phyloP scores from a whole-genome alignment of 148 eudicot species.

The Diospyros lotus region DNA sequence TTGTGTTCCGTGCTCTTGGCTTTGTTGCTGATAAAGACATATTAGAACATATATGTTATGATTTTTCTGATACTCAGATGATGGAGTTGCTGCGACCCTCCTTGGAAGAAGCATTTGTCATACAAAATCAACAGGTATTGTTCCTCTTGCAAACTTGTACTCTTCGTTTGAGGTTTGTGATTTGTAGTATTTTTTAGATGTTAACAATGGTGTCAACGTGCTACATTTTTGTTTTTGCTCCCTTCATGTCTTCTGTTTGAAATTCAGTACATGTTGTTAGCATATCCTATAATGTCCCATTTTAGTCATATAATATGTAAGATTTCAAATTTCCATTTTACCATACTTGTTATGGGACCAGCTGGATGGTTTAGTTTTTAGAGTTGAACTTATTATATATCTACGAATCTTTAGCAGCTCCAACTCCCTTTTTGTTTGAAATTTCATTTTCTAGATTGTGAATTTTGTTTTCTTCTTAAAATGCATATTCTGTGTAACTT shows the following conservation, averaged over 20 bases:
- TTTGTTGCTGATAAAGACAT: conserved; percentile 98
- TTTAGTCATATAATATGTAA: not conserved
- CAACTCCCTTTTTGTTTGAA: too few species aligned
- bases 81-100: conserved; percentile 98
- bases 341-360: not conserved
- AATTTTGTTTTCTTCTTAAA: not conserved
- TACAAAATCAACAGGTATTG: conserved; percentile 81
- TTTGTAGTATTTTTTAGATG: not conserved
- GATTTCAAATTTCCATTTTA: not conserved
- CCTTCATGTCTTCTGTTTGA: not conserved
- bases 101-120: conserved; percentile 96
- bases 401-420: not conserved
- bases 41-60: conserved; percentile 94
- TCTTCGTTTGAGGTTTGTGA: not conserved
- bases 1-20: conserved; percentile 92
- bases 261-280: not conserved
- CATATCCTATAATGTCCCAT: not conserved
- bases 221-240: not conserved
- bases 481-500: not conserved
- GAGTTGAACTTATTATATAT: not conserved
- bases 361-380: not conserved
- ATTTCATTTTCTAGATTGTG: not conserved
- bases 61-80: conserved; percentile 90
- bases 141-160: not conserved
- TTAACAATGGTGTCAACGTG: not conserved